Conservation (phyloP, 768 basidiomycete species). For the Agrocybe chaxingu region DNA sequence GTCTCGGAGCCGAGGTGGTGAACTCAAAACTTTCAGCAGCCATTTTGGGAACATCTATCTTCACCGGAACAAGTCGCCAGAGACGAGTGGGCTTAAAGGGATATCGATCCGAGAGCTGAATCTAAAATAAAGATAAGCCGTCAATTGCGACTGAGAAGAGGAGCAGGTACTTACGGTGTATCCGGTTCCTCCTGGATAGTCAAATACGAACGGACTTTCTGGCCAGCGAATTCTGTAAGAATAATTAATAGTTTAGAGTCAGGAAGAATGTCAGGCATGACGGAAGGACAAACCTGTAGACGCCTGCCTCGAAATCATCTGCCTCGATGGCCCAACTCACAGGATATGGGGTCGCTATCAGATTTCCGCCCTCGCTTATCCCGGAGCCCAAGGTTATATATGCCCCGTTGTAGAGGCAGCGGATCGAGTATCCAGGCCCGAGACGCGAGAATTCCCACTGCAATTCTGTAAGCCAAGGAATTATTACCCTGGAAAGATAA, state of each 20-base stretch:
- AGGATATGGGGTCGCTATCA: slow-evolving; percentile 25
- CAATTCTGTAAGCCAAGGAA: neutral
- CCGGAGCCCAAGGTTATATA: slow-evolving; percentile 27
- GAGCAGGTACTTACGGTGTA: slow-evolving; percentile 6
- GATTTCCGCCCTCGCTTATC: slow-evolving; percentile 9
- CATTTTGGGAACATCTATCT: neutral
- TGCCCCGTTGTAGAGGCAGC: slow-evolving; percentile 18
- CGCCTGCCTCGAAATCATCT: slow-evolving; percentile 14
- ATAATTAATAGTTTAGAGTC: neutral
- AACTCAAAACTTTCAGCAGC: neutral
- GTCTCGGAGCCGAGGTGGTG: slow-evolving; percentile 1
- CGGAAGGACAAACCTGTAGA: slow-evolving; percentile 18
- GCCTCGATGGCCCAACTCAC: slow-evolving; percentile 28
- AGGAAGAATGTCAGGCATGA: too few relatives aligned
- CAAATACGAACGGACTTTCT: slow-evolving; percentile 17
- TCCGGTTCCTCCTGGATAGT: slow-evolving; percentile 10
- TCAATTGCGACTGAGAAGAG: neutral
- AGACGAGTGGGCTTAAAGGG: slow-evolving; percentile 13
- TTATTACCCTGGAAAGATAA: neutral
- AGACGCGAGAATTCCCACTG: slow-evolving; percentile 28
- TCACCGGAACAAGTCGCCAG: slow-evolving; percentile 18
- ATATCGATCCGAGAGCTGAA: slow-evolving; percentile 16
- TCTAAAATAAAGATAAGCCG: slow-evolving; percentile 2
- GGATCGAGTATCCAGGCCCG: slow-evolving; percentile 29
- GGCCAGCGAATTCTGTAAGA: slow-evolving; percentile 23